These are phyloP conservation scores for Leishmania turanica DNA, from an alignment of 208 protist species.

Conservation along the genomic window DNA sequence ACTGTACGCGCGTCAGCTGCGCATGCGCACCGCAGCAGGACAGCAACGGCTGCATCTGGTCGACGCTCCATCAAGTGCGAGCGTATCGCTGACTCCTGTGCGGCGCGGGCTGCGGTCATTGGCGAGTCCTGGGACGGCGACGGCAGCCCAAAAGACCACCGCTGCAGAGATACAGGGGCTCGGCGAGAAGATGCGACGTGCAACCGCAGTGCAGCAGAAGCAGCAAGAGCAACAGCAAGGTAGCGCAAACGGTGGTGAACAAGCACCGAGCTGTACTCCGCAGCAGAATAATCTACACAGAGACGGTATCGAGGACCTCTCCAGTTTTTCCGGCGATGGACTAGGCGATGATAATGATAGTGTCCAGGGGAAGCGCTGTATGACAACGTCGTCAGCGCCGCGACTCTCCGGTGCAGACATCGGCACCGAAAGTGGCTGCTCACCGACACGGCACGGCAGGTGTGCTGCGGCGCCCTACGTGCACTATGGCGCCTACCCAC, in stretches of 20 bases:
- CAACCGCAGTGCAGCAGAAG: not conserved
- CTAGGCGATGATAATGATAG: not conserved
- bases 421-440: not conserved
- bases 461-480: not conserved
- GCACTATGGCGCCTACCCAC: not conserved
- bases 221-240: constrained; percentile 1
- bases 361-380: not conserved
- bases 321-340: not conserved
- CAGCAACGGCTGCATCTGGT: not conserved
- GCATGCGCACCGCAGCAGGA: constrained; percentile 21
- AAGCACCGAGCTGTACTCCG: not conserved
- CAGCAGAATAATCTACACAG: not conserved
- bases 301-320: not conserved
- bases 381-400: not conserved
- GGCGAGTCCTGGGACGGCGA: not conserved
- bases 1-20: constrained; percentile 36
- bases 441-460: not conserved
- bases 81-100: not conserved
- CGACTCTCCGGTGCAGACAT: not conserved
- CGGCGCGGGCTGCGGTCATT: not conserved
- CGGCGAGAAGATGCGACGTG: not conserved
- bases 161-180: not conserved
- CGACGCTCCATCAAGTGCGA: not conserved
- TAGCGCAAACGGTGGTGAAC: not conserved
- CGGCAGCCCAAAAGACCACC: not conserved